Percentiles rank a stretch among this genome's conserved stretches.
Conservation (phyloP, 73 alveolate genomes). For the Urostyla sp. region DNA sequence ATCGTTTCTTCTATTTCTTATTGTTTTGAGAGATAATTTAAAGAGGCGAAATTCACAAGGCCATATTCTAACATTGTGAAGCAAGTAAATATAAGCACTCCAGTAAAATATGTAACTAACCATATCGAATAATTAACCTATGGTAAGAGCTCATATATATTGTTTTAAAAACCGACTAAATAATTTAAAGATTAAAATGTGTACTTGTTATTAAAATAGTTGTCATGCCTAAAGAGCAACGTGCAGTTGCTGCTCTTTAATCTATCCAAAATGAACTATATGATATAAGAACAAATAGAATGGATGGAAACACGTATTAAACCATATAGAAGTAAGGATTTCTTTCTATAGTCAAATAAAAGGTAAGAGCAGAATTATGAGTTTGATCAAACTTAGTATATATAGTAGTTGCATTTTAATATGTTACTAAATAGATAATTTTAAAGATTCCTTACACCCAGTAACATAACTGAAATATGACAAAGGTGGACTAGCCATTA, state of each 20-base stretch:
- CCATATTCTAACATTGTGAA: slow-evolving; percentile 31
- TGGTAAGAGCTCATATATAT: not conserved
- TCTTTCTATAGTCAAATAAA: not conserved
- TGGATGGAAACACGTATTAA: slow-evolving; percentile 18
- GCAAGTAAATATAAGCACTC: slow-evolving; percentile 22
- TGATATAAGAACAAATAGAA: slow-evolving; percentile 2
- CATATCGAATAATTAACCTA: slow-evolving; percentile 2
- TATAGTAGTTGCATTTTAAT: not conserved
- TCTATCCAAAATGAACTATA: slow-evolving; percentile 30
- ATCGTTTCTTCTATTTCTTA: slow-evolving; percentile 11
- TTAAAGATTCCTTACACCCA: not conserved
- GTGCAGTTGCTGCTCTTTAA: slow-evolving; percentile 25
- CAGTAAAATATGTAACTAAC: slow-evolving; percentile 21
- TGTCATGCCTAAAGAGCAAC: slow-evolving; percentile 11
- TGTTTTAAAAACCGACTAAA: slow-evolving; percentile 10
- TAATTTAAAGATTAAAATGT: too few species aligned
- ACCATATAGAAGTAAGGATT: slow-evolving; percentile 40
- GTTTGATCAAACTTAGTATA: not conserved
- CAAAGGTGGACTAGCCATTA: not conserved
- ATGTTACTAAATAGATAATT: slow-evolving; percentile 6
- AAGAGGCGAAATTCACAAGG: slow-evolving; percentile 1
- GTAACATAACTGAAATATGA: slow-evolving; percentile 2
- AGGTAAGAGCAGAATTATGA: not conserved
- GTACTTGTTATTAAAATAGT: slow-evolving; percentile 10
- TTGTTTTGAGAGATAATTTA: not conserved